Evolutionary conservation across 2,329 filamentous ascomycete species (phyloP).

Genomic region (Cercospora nicotianae): DNA sequence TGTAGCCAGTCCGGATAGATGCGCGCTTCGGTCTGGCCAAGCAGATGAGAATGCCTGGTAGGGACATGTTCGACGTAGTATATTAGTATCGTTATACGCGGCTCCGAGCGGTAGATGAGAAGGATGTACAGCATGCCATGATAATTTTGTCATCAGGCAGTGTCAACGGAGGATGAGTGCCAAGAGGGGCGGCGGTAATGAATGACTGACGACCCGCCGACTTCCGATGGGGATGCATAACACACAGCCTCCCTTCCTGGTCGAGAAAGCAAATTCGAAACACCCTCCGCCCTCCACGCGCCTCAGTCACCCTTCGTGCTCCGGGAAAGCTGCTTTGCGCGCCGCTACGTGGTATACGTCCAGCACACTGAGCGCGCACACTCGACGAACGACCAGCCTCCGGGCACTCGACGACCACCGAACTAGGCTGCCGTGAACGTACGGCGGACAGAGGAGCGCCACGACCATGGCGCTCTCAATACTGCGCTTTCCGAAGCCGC

Average conservation of each 20-base stretch:
- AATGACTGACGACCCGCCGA: neutral
- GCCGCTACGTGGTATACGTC: neutral
- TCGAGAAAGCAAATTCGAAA: conserved; percentile 2
- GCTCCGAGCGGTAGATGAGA: neutral
- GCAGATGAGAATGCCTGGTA: neutral
- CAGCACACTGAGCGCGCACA: neutral
- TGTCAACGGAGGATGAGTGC: neutral
- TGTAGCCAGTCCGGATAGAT: neutral
- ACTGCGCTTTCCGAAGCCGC: conserved; percentile 21
- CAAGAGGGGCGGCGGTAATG: neutral
- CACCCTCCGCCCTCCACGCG: neutral
- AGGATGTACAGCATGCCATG: neutral
- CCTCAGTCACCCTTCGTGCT: neutral
- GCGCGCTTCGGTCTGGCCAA: neutral
- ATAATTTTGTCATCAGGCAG: neutral
- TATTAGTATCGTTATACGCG: neutral
- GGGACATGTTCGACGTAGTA: neutral
- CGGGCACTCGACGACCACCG: conserved; percentile 8
- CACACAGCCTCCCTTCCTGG: neutral
- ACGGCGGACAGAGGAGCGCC: neutral
- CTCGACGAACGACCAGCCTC: neutral
- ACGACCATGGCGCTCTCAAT: conserved; percentile 16
- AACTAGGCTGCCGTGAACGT: neutral
- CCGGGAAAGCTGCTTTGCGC: conserved; percentile 4
- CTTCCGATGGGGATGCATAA: conserved; percentile 6